phyloP scores from a whole-genome alignment of 768 basidiomycete genomes.

The Nidularia sp. region DNA sequence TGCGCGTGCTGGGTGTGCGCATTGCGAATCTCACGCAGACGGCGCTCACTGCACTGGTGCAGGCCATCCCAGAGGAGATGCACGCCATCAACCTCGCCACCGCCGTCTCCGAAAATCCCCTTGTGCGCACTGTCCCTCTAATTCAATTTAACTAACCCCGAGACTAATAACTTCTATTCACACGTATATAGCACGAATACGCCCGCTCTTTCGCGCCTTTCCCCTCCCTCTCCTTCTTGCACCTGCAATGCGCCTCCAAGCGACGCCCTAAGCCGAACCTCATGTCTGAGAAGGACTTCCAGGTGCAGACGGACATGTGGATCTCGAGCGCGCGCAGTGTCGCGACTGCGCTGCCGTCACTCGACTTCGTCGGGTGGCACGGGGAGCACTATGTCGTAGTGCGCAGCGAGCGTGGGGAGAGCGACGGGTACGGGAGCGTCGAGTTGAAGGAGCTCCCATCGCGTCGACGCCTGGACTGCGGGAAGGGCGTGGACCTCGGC shows the following conservation, averaged over 20 bases:
- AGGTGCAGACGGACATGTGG: conserved; percentile 55
- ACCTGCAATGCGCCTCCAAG: conserved; percentile 43
- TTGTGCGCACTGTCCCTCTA: conserved; percentile 30
- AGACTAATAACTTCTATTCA: too few species aligned
- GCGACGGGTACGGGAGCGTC: conserved; percentile 11
- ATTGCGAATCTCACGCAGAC: conserved; percentile 44
- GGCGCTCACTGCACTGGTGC: conserved; percentile 33
- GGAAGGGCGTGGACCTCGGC: conserved; percentile 63
- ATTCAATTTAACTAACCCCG: neutral
- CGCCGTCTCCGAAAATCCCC: conserved; percentile 41
- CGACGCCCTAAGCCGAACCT: conserved; percentile 53
- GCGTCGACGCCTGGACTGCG: conserved; percentile 55
- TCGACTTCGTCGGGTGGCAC: conserved; percentile 74
- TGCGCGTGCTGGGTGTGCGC: conserved; percentile 56
- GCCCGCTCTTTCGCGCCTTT: conserved; percentile 44
- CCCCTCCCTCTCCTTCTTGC: conserved; percentile 52
- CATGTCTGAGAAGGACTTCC: conserved; percentile 57
- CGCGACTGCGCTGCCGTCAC: conserved; percentile 40
- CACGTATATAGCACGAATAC: conserved; percentile 42
- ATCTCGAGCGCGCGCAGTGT: conserved; percentile 44
- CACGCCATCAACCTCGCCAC: conserved; percentile 50
- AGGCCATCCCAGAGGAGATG: conserved; percentile 41
- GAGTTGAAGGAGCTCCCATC: conserved; percentile 62
- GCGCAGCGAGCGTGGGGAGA: conserved; percentile 19
- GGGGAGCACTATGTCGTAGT: conserved; percentile 68